Evolutionary conservation across 441 rosid species (phyloP), one percentile per base, ranked within the genome.

Genomic region (Aquilaria agallochum): DNA sequence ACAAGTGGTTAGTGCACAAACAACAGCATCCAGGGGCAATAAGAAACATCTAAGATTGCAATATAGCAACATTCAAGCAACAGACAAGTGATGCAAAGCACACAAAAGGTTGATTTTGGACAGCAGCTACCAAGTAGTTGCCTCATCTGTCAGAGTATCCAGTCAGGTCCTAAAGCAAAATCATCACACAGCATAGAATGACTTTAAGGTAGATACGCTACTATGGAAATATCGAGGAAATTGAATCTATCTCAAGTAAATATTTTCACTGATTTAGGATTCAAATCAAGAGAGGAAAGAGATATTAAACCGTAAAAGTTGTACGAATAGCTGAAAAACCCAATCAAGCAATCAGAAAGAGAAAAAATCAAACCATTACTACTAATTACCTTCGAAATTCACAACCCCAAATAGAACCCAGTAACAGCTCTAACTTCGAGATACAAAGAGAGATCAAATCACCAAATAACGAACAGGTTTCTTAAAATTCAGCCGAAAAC

Each of bases 1-100:
- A 64, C 51, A 53, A 65, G 75, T 65, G 82, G 76, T 70, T 32
- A 56, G 65, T 27, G 51, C 30, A 54, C 15, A 57, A 59, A 48
- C 40, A 5, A 33, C 48, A 9, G 15, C 47, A 9, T 32, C 44
- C 56, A 11, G n/a, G 31, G 31, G 12, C 53, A 9, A 27, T 59
- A 64, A 58, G 34, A 30, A 48, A 46, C 32, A 14, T 42, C 32
- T n/a, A 34, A 50, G 11, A 45, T 50, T 62, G 5, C 5, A 63
- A 33, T 47, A 32, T 11, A 54, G 27, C 46, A 45, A 40, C 34
- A 14, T 34, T 33, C 6, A 36, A 54, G 27, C 46, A 33, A 40
- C 34, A 14, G 31, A 45, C 9, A 36, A 56, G 45, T 31, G 52
- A 52, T 42, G 44, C 32, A 14, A 8, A 42, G 15, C 50, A 51